Percentiles rank a stretch among this genome's conserved stretches.
Evolutionary conservation across 306 rosid species (phyloP).

Genomic region (Sicyos edulis): DNA sequence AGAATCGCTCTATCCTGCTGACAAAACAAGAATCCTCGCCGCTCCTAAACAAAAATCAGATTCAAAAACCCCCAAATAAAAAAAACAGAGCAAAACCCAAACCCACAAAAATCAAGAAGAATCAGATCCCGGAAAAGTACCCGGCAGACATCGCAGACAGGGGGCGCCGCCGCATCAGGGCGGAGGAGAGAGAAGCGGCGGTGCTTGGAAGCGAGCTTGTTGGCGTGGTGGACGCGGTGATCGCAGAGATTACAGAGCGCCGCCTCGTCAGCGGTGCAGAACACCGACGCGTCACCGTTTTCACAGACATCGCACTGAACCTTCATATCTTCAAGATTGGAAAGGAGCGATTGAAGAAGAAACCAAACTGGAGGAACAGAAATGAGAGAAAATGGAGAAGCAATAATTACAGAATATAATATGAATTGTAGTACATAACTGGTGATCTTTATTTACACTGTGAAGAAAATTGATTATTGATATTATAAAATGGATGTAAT

Average conservation of each 20-base stretch:
- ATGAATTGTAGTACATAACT: background rate
- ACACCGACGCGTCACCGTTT: constrained; percentile 58
- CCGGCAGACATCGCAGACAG: constrained; percentile 78
- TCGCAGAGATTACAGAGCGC: constrained; percentile 74
- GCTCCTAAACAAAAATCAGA: constrained; percentile 44
- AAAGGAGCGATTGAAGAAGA: background rate
- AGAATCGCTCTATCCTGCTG: constrained; percentile 85
- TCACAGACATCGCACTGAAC: constrained; percentile 86
- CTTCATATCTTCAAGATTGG: constrained; percentile 44
- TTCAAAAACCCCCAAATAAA: background rate
- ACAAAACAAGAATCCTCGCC: constrained; percentile 70
- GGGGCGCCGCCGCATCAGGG: constrained; percentile 39
- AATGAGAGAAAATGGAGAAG: background rate
- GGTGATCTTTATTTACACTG: too few species aligned
- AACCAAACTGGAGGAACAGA: background rate
- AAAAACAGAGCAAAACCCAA: background rate
- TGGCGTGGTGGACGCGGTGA: constrained; percentile 91
- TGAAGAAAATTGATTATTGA: background rate
- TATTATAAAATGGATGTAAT: background rate
- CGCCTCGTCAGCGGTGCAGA: constrained; percentile 96
- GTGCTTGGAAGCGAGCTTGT: constrained; percentile 90
- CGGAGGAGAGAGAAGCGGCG: constrained; percentile 72
- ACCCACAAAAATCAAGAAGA: background rate
- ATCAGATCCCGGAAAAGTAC: constrained; percentile 27
- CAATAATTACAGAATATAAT: constrained; percentile 11